Conservation (phyloP, 2,329 filamentous ascomycete species). For the Albifimbria verrucaria region DNA sequence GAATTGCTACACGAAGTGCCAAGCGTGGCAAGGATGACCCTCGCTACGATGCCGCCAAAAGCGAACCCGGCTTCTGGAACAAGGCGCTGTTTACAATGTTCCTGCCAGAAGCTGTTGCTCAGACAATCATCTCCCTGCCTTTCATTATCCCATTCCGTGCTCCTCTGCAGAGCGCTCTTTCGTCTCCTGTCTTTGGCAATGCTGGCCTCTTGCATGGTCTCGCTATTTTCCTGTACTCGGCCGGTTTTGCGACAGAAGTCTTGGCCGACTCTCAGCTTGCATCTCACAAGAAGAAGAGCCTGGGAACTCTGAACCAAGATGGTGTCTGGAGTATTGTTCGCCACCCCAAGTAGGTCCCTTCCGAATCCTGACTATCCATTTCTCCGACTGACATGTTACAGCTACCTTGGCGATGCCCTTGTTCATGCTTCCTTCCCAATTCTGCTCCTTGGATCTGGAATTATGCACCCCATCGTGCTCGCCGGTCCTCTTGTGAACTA, state of each 20-base stretch:
- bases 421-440: constrained; percentile 4
- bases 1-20: not conserved
- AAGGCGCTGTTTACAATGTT: constrained; percentile 1
- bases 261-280: constrained; percentile 1
- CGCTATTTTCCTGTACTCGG: constrained; percentile 2
- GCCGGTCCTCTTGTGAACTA: constrained; percentile 2
- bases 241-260: constrained; percentile 2
- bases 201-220: not conserved
- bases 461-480: constrained; percentile 4
- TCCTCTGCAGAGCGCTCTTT: not conserved
- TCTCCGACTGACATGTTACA: not conserved
- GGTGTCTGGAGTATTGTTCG: constrained; percentile 5
- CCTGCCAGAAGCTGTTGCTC: constrained; percentile 4
- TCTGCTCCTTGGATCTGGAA: not conserved
- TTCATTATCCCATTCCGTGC: constrained; percentile 4
- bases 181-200: not conserved
- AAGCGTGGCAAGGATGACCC: not conserved
- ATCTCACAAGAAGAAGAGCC: not conserved
- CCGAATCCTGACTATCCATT: not conserved
- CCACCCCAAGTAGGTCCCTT: not conserved
- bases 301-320: not conserved
- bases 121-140: constrained; percentile 4
- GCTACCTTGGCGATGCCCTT: constrained; percentile 4
- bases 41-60: not conserved
- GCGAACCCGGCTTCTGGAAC: constrained; percentile 3